Conservation (phyloP, 306 rosid genomes). For the Hippophae rhamnoides region DNA sequence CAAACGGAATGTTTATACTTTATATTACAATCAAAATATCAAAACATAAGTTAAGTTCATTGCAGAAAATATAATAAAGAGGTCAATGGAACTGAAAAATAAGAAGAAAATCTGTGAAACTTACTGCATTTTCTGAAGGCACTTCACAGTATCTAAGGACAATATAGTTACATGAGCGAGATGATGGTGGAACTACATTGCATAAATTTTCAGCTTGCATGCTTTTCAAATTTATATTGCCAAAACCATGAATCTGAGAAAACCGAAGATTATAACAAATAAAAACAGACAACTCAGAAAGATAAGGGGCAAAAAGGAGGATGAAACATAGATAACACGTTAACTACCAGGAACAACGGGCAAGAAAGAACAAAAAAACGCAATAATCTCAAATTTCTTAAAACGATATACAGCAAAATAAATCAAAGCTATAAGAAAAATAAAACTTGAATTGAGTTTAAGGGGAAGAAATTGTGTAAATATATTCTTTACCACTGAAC, state of each 20-base stretch:
- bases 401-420: not conserved
- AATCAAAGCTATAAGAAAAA: not conserved
- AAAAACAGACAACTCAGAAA: conserved; percentile 23
- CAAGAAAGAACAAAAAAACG: too few relatives aligned
- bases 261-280: conserved; percentile 39
- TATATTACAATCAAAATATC: too few relatives aligned
- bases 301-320: conserved; percentile 5
- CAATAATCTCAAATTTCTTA: not conserved
- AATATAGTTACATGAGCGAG: conserved; percentile 76
- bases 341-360: too few relatives aligned
- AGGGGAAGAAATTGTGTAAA: too few relatives aligned
- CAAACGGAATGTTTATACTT: too few relatives aligned
- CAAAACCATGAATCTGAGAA: conserved; percentile 79
- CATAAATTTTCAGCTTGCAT: conserved; percentile 73
- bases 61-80: conserved; percentile 4
- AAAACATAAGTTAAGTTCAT: too few relatives aligned
- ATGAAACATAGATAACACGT: not conserved
- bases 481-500: too few relatives aligned
- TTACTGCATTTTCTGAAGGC: conserved; percentile 42
- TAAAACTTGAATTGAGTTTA: not conserved
- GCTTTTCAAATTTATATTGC: conserved; percentile 92
- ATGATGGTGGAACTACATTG: conserved; percentile 72
- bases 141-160: conserved; percentile 67
- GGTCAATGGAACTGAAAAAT: conserved; percentile 13
- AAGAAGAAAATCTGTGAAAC: conserved; percentile 18